Evolutionary conservation across 2,329 filamentous ascomycete species (phyloP).

Genomic region (Trichoderma oligosporum): DNA sequence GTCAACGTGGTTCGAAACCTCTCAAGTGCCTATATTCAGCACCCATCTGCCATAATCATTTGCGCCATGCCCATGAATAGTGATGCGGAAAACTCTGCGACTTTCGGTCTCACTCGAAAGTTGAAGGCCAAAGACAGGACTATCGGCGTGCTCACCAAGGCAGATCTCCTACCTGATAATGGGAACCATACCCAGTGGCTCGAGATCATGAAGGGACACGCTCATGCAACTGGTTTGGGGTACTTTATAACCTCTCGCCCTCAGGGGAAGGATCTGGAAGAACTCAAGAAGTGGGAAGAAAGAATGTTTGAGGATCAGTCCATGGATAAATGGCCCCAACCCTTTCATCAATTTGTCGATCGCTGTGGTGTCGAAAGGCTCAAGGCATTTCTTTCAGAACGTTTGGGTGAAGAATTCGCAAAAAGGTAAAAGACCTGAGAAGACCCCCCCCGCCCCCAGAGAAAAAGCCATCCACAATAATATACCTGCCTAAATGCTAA

Average conservation of each 20-base stretch:
- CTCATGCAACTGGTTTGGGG: constrained; percentile 64
- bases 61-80: constrained; percentile 74
- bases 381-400: constrained; percentile 49
- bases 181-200: constrained; percentile 55
- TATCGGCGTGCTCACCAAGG: constrained; percentile 79
- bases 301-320: constrained; percentile 45
- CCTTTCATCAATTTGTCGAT: constrained; percentile 45
- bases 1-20: constrained; percentile 70
- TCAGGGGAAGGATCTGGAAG: constrained; percentile 50
- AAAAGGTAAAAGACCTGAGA: constrained; percentile 41
- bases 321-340: constrained; percentile 44
- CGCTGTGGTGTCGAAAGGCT: constrained; percentile 53
- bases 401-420: constrained; percentile 52
- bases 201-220: constrained; percentile 57
- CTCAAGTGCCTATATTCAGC: constrained; percentile 64
- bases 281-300: constrained; percentile 51
- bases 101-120: constrained; percentile 60
- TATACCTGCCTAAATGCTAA: background rate
- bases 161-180: constrained; percentile 62
- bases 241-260: constrained; percentile 76
- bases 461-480: too few relatives aligned
- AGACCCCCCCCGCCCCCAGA: too few relatives aligned
- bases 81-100: constrained; percentile 72
- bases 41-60: constrained; percentile 69
- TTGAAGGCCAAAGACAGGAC: constrained; percentile 56